A percentile compares a stretch with the other conserved stretches of the same genome.
Conservation (phyloP, 441 rosid genomes). For the Isatis lusitanica region DNA sequence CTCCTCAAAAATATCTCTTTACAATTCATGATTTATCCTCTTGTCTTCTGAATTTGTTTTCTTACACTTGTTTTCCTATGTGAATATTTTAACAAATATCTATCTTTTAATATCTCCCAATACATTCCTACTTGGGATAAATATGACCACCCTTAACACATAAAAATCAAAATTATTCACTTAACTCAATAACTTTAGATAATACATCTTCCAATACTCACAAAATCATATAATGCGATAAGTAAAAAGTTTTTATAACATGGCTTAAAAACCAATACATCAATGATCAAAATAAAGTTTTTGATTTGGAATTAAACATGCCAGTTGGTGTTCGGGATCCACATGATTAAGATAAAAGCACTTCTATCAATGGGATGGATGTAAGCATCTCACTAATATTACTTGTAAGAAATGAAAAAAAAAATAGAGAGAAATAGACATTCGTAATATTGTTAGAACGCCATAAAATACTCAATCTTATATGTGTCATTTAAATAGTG, state of each 20-base stretch:
- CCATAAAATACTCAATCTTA: no score
- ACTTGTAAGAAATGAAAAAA: no score
- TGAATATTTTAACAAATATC: neutral
- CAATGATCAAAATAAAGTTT: neutral
- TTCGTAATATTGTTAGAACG: no score
- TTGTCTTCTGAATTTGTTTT: conserved; percentile 15
- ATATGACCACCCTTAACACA: neutral
- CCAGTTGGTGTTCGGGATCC: neutral
- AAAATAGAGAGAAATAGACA: no score
- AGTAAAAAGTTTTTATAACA: neutral
- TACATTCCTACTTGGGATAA: neutral
- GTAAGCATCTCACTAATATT: no score
- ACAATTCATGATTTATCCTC: conserved; percentile 24
- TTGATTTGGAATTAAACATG: neutral
- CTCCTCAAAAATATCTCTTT: conserved; percentile 19
- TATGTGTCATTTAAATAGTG: no score
- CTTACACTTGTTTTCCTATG: neutral
- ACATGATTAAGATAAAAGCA: neutral
- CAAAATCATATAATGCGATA: neutral
- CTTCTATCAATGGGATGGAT: no score
- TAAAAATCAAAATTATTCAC: neutral
- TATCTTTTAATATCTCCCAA: neutral
- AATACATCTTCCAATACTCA: neutral
- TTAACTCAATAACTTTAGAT: neutral
- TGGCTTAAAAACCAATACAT: neutral